Conservation (phyloP, 208 protist genomes). For the Trypanosoma boissoni region DNA sequence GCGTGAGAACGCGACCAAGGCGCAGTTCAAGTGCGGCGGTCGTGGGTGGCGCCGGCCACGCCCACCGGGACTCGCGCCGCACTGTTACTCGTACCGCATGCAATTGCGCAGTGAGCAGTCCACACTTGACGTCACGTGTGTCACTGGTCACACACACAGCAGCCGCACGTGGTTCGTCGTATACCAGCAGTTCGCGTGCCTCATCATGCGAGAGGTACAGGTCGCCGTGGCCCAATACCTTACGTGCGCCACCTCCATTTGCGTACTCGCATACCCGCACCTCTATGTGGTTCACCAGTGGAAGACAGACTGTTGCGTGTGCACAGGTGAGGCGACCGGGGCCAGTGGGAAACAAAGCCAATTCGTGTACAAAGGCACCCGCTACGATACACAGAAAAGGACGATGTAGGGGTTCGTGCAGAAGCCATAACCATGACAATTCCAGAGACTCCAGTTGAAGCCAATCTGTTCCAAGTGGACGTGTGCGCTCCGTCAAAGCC, state of each 20-base stretch:
- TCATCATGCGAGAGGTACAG: constrained; percentile 13
- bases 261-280: background rate
- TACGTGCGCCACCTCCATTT: background rate
- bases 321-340: constrained; percentile 2
- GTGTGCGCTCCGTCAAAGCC: background rate
- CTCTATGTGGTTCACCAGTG: constrained; percentile 9
- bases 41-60: constrained; percentile 8
- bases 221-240: constrained; percentile 9
- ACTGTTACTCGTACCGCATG: background rate
- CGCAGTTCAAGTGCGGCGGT: constrained; percentile 10
- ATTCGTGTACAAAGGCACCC: constrained; percentile 12
- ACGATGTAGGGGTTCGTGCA: background rate
- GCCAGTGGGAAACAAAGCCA: background rate
- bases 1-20: constrained; percentile 4
- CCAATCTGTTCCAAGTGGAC: constrained; percentile 6
- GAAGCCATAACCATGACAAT: constrained; percentile 7
- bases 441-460: constrained; percentile 10
- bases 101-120: constrained; percentile 6
- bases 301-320: constrained; percentile 11
- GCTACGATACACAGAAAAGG: background rate
- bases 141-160: background rate
- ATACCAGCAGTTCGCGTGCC: background rate
- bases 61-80: constrained; percentile 2
- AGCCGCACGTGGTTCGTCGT: background rate
- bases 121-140: background rate